Conservation (phyloP, 306 rosid species). For the Citrullus mucosospermus region DNA sequence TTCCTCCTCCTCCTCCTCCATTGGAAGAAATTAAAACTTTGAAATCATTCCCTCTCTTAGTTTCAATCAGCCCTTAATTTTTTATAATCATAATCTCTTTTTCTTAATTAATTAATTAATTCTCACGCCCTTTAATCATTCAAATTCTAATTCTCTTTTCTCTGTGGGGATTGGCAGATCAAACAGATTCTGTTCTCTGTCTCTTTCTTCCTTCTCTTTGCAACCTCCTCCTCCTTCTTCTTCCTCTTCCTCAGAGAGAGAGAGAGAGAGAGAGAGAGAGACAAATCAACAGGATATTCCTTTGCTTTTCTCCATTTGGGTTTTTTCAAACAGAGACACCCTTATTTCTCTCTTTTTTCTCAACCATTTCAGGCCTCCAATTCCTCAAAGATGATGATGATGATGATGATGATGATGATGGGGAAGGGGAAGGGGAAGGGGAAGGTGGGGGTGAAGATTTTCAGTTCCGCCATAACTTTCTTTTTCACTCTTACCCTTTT, state of each 20-base stretch:
- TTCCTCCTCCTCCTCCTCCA: neutral
- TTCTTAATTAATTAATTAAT: neutral
- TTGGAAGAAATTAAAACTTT: neutral
- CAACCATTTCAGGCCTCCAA: neutral
- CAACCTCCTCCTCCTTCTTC: neutral
- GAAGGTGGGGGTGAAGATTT: neutral
- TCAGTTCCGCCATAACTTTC: neutral
- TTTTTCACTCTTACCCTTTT: conserved; percentile 8
- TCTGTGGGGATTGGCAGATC: conserved; percentile 2
- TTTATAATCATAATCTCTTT: neutral
- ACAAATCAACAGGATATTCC: neutral
- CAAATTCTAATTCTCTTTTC: neutral
- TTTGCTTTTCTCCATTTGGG: neutral
- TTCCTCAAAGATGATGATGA: neutral
- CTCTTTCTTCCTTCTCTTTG: neutral
- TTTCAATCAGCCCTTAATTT: neutral
- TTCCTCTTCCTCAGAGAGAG: neutral
- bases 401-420: neutral
- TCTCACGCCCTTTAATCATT: neutral
- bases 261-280: neutral
- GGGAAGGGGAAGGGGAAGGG: neutral
- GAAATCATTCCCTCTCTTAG: conserved; percentile 5
- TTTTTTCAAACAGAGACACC: neutral
- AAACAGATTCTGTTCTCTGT: conserved; percentile 7
- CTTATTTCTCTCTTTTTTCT: neutral